These are phyloP conservation scores for Coemansia furcata DNA, from an alignment of 192 early-diverging fungal genomes.

Conservation along the genomic window DNA sequence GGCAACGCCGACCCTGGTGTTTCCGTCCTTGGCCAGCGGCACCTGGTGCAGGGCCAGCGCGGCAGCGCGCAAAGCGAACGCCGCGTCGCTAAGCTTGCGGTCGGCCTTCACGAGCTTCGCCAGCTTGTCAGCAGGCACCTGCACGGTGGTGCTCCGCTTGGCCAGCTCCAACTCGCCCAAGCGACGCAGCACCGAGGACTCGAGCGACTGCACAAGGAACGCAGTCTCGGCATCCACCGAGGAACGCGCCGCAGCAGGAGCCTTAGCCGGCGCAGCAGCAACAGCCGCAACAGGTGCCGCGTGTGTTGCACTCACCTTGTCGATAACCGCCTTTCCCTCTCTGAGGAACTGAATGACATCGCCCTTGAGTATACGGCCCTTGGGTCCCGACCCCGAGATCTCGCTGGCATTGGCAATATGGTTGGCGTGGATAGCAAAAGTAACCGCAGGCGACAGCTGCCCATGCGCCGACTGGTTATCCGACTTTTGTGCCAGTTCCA, in stretches of 20 bases:
- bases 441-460: slow-evolving; percentile 38
- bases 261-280: neutral
- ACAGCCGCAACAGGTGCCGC: neutral
- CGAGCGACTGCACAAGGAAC: slow-evolving; percentile 46
- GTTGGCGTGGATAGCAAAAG: slow-evolving; percentile 49
- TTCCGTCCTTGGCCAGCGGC: slow-evolving; percentile 53
- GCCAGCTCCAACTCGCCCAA: slow-evolving; percentile 38
- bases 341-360: slow-evolving; percentile 66
- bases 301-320: slow-evolving; percentile 14
- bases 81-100: slow-evolving; percentile 13
- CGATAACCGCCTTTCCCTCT: slow-evolving; percentile 54
- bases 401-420: slow-evolving; percentile 48
- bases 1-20: slow-evolving; percentile 59
- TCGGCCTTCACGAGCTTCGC: slow-evolving; percentile 21
- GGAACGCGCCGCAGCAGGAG: neutral
- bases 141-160: slow-evolving; percentile 36
- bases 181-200: slow-evolving; percentile 43
- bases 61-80: slow-evolving; percentile 36
- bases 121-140: slow-evolving; percentile 36
- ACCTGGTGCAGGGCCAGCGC: slow-evolving; percentile 44
- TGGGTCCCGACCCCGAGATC: slow-evolving; percentile 57
- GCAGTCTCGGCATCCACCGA: slow-evolving; percentile 31
- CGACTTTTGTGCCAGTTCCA: slow-evolving; percentile 22
- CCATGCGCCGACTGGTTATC: slow-evolving; percentile 18
- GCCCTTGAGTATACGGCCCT: slow-evolving; percentile 75